These are phyloP conservation scores for Thermoascus crustaceus DNA, from an alignment of 2,329 filamentous ascomycete genomes.

Conservation along the genomic window DNA sequence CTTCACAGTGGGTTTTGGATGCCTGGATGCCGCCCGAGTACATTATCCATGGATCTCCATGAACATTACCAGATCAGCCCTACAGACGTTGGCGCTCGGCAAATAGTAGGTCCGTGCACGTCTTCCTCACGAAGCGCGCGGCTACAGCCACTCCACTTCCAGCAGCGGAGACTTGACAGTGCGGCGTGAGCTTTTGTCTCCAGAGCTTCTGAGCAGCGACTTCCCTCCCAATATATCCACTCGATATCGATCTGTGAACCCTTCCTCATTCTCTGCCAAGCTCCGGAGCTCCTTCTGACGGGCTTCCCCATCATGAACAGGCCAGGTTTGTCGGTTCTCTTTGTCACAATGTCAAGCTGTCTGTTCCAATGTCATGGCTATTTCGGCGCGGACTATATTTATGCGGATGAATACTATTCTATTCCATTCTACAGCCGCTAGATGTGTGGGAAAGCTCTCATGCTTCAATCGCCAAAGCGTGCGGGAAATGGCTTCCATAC, in stretches of 20 bases:
- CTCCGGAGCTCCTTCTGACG: slow-evolving; percentile 7
- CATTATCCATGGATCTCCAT: too few relatives aligned
- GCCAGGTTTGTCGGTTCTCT: slow-evolving; percentile 37
- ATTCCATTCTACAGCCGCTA: background rate
- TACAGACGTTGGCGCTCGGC: background rate
- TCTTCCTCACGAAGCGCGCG: slow-evolving; percentile 9
- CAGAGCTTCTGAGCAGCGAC: slow-evolving; percentile 14
- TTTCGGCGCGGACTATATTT: slow-evolving; percentile 7
- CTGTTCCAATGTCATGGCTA: slow-evolving; percentile 12
- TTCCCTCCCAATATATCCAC: slow-evolving; percentile 10
- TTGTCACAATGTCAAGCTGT: slow-evolving; percentile 18
- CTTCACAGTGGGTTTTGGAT: too few relatives aligned
- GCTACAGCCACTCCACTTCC: slow-evolving; percentile 21
- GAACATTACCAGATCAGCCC: too few relatives aligned
- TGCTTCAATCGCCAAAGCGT: background rate
- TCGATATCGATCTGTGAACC: background rate
- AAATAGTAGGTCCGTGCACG: slow-evolving; percentile 5
- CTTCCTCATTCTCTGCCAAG: slow-evolving; percentile 6
- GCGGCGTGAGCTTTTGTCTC: slow-evolving; percentile 6
- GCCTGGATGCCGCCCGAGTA: too few relatives aligned
- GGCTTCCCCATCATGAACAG: slow-evolving; percentile 37
- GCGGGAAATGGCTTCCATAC: background rate
- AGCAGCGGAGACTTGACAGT: slow-evolving; percentile 18
- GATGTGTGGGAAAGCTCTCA: background rate
- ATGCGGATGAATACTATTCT: background rate